These are phyloP conservation scores for Candida mesenterica DNA, from an alignment of 1,139 yeast genomes.

Conservation along the genomic window DNA sequence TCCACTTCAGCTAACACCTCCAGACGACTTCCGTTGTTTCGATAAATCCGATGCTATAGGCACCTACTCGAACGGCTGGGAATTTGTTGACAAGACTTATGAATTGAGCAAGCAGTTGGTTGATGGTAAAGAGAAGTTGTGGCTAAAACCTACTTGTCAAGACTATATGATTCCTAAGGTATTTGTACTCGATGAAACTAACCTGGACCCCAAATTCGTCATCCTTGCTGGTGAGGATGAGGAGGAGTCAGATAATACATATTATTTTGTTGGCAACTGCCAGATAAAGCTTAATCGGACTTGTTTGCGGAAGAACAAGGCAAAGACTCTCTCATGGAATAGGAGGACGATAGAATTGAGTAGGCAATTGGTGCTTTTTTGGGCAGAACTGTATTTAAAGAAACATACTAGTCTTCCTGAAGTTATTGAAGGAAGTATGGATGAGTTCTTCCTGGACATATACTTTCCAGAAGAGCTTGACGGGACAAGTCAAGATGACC, in stretches of 20 bases:
- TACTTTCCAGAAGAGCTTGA: too few relatives aligned
- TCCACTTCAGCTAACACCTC: slow-evolving; percentile 3
- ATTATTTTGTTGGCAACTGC: slow-evolving; percentile 14
- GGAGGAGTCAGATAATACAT: slow-evolving; percentile 7
- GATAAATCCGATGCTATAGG: slow-evolving; percentile 11
- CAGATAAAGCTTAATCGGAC: slow-evolving; percentile 18
- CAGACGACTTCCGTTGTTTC: slow-evolving; percentile 18
- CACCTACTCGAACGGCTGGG: slow-evolving; percentile 23
- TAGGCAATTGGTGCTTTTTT: slow-evolving; percentile 12
- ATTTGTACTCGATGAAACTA: slow-evolving; percentile 9
- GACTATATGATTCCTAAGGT: slow-evolving; percentile 24
- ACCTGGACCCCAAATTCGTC: slow-evolving; percentile 6
- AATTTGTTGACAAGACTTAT: slow-evolving; percentile 18
- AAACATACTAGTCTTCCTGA: background rate
- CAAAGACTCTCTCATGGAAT: slow-evolving; percentile 11
- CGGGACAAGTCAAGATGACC: too few relatives aligned
- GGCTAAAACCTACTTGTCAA: slow-evolving; percentile 20
- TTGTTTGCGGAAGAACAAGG: slow-evolving; percentile 19
- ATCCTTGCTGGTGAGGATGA: slow-evolving; percentile 10
- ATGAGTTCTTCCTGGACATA: too few relatives aligned
- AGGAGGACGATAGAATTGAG: slow-evolving; percentile 16
- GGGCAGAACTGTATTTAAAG: background rate
- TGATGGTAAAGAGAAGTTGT: slow-evolving; percentile 12
- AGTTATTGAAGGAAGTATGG: background rate
- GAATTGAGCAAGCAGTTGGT: slow-evolving; percentile 9